phyloP scores from a whole-genome alignment of 2,329 filamentous ascomycete genomes.

The Trichoderma atrobrunneum region DNA sequence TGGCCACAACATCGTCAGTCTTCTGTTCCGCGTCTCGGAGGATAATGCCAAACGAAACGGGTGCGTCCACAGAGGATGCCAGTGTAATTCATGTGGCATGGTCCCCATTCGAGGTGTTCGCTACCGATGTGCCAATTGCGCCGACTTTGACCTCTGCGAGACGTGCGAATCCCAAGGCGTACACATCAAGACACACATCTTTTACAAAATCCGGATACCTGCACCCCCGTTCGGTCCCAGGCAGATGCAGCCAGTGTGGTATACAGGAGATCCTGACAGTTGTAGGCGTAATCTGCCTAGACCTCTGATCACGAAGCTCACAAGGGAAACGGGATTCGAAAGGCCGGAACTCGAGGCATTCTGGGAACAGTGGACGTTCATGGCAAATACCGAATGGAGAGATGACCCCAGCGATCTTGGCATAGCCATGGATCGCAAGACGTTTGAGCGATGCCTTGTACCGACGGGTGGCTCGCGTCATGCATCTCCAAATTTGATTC shows the following conservation, averaged over 20 bases:
- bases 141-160: conserved; percentile 94
- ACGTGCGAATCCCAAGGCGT: conserved; percentile 77
- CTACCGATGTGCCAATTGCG: conserved; percentile 93
- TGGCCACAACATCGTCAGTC: conserved; percentile 77
- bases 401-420: conserved; percentile 74
- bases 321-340: conserved; percentile 74
- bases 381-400: conserved; percentile 81
- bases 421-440: conserved; percentile 85
- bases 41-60: conserved; percentile 85
- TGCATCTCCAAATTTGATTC: conserved; percentile 81
- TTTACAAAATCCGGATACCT: conserved; percentile 92
- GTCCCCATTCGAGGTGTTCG: conserved; percentile 88
- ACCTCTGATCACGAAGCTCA: conserved; percentile 64
- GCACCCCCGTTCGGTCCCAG: conserved; percentile 79
- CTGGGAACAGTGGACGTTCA: conserved; percentile 95
- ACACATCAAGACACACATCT: conserved; percentile 88
- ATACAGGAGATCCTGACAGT: conserved; percentile 78
- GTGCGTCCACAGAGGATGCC: conserved; percentile 88
- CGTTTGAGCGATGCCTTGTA: conserved; percentile 87
- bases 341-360: conserved; percentile 85
- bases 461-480: conserved; percentile 78
- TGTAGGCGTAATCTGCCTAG: conserved; percentile 66
- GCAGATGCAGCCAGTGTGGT: conserved; percentile 80
- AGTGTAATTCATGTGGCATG: conserved; percentile 84
- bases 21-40: conserved; percentile 90